These are phyloP conservation scores for Mycena galericulata DNA, from an alignment of 768 basidiomycete genomes.

Conservation along the genomic window DNA sequence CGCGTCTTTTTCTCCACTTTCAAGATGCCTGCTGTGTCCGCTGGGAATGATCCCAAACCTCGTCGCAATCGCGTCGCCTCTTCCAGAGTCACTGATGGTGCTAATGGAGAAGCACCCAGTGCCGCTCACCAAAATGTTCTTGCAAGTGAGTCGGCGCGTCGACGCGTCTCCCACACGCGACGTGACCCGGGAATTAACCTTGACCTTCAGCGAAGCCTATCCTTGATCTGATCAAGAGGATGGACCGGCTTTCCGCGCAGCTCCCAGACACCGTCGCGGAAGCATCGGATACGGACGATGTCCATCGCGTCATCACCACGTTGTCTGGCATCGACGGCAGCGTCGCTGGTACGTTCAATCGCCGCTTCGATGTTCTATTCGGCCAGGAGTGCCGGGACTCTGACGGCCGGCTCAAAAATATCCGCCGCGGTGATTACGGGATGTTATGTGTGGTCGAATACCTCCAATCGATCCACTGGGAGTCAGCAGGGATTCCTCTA, in stretches of 20 bases:
- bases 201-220: too few species aligned
- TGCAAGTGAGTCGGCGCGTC: neutral
- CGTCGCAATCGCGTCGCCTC: neutral
- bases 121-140: conserved; percentile 3
- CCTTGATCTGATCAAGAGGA: neutral
- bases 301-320: conserved; percentile 23
- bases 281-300: conserved; percentile 9
- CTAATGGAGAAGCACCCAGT: neutral
- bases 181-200: neutral
- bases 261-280: conserved; percentile 22
- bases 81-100: neutral
- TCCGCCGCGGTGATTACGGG: too few species aligned
- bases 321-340: too few species aligned
- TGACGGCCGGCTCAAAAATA: too few species aligned
- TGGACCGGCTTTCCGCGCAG: neutral
- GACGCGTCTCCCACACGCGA: neutral
- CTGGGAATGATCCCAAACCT: too few species aligned
- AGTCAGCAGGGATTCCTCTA: neutral
- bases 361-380: too few species aligned
- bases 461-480: conserved; percentile 1
- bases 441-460: too few species aligned
- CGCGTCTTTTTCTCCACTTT: too few species aligned
- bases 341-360: too few species aligned
- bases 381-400: too few species aligned
- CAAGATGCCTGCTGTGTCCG: too few species aligned